Base-by-base conservation (phyloP, 139 green algal species). In the Chlamydomonas applanata region DNA sequence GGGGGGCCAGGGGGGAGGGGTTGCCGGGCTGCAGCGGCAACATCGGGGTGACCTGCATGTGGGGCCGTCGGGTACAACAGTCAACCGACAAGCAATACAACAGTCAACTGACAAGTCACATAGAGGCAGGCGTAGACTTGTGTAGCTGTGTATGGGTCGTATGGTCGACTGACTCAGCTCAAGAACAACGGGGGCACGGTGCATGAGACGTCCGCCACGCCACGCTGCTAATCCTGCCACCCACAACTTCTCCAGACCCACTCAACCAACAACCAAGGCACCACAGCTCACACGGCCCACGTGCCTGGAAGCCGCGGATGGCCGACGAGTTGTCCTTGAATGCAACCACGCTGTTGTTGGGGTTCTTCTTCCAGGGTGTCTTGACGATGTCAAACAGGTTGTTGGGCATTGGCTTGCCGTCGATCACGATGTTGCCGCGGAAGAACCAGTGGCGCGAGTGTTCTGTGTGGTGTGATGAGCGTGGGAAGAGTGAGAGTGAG, bases 291-390 rank as follows among this genome's bases (percentile, higher is more conserved):
- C n/a, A n/a, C n/a, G n/a, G n/a, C n/a, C n/a, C n/a, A n/a, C 68
- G 46, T 19, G 77, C 76, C 13, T 83, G n/a, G 75, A 82, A 89
- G 5, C 93, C 93, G 40, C 89, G 85, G 77, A 99, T 98, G 68
- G 95, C 93, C 14, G 85, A 94, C 20, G 91, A 97, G 91, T 99
- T 99, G 89, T 99, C 96, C 79, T 99, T 97, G 89, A 99, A 99
- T 27, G 90, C 95, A 29, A 99, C 97, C 22, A 98, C 95, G 19
- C 82, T 94, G 91, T 99, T 99, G 90, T 89, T 89, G 24, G 86
- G 87, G 85, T 70, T 69, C n/a, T 71, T 45, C 72, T 81, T 78
- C 76, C 76, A 86, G 45, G 81, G 81, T 24, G 70, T 67, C 81
- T 86, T 86, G 30, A 86, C 81, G 14, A 86, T 63, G 56, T 86